Conservation (phyloP, 768 basidiomycete species). For the Auricularia sp. region DNA sequence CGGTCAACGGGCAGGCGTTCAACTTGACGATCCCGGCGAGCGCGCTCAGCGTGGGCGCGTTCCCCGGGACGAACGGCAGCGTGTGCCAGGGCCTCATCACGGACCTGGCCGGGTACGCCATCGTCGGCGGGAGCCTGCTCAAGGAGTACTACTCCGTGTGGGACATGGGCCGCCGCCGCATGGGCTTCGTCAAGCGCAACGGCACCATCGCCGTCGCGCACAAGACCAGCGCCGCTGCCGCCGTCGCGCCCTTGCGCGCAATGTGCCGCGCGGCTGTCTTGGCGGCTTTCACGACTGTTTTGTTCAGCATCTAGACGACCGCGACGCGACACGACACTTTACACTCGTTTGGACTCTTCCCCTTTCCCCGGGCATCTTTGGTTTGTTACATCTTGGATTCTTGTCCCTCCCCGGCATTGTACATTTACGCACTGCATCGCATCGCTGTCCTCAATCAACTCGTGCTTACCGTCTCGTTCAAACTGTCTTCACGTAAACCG, state of each 20-base stretch:
- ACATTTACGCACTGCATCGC: no score
- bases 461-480: no score
- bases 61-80: conserved; percentile 33
- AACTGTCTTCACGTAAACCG: no score
- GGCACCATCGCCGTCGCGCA: background rate
- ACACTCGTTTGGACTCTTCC: no score
- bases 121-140: conserved; percentile 46
- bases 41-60: conserved; percentile 50
- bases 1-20: conserved; percentile 37
- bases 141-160: conserved; percentile 55
- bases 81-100: conserved; percentile 51
- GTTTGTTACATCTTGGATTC: no score
- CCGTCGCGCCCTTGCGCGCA: background rate
- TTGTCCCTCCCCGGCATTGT: no score
- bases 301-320: no score
- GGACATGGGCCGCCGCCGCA: conserved; percentile 39
- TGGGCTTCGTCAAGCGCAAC: conserved; percentile 34
- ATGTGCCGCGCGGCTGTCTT: no score
- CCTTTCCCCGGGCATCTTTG: no score
- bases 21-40: conserved; percentile 49
- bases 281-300: no score
- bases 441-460: no score
- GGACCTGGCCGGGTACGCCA: conserved; percentile 35
- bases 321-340: no score
- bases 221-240: background rate